Base-by-base conservation (phyloP, 805 yeast species). In the Clavispora vitiphila region DNA sequence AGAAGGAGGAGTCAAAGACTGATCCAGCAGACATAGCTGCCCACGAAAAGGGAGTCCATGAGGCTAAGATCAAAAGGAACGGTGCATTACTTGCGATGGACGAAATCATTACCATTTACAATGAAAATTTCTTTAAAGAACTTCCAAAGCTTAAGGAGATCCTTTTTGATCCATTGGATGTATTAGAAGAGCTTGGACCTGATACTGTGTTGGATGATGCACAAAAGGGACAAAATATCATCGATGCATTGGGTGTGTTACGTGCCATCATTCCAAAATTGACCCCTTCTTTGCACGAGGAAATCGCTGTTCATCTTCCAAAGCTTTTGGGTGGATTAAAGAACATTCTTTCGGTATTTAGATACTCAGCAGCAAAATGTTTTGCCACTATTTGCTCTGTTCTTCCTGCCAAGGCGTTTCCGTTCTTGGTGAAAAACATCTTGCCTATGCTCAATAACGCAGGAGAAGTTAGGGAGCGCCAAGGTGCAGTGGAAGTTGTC, bases 401-500 rank as follows among this genome's bases (percentile, higher is more conserved):
- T 1, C 66, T 80, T 32, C 88, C 95, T 2, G 71, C 85, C 0
- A 65, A 69, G 23, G 86, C 88, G 0, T 83, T 93, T 62, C 83
- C 95, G 7, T 80, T 78, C 46, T 69, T 91, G 43, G 90, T 93
- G n/a, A 80, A 82, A 50, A 69, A 76, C 7, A 73, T 91, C 2
- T 65, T 95, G 31, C 96, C 97, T 1, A 72, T 87, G 74, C 66
- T 90, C 57, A 80, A 80, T 50, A 87, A 85, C 60, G 86, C 93
- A 1, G 79, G 85, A 12, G 77, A 76, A 24, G 65, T 81, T 8
- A 72, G 67, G 20, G 83, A 81, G 46, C 77, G 99, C 47, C 97
- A 91, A 66, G 99, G 99, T 56, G 89, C 95, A 6, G 84, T 88
- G 42, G 99, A 93, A 64, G 78, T 93, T 19, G 75, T 91, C 7